These are phyloP conservation scores for Fusarium avenaceum DNA, from an alignment of 2,329 filamentous ascomycete species.

Conservation along the genomic window DNA sequence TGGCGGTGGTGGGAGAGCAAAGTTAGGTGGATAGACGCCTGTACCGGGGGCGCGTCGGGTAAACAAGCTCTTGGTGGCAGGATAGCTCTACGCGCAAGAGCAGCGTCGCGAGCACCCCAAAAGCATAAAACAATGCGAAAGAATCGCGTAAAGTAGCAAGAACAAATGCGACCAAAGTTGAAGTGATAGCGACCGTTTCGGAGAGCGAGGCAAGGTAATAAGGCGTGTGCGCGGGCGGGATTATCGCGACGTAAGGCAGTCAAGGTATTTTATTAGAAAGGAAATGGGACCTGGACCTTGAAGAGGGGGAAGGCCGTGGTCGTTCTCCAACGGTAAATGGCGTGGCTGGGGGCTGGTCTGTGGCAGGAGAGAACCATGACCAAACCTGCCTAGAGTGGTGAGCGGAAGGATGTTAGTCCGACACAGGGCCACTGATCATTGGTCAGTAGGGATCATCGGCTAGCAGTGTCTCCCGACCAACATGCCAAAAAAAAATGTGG, in stretches of 20 bases:
- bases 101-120: conserved; percentile 50
- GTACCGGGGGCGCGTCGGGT: conserved; percentile 51
- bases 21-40: conserved; percentile 52
- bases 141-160: conserved; percentile 41
- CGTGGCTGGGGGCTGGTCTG: conserved; percentile 55
- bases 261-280: conserved; percentile 46
- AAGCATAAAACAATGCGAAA: conserved; percentile 48
- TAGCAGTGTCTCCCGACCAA: conserved; percentile 28
- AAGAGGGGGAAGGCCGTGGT: conserved; percentile 47
- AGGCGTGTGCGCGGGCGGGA: conserved; percentile 43
- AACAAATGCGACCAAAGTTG: conserved; percentile 46
- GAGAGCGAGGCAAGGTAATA: conserved; percentile 40
- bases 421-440: fast-evolving
- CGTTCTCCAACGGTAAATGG: conserved; percentile 54
- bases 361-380: conserved; percentile 19
- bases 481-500: conserved; percentile 16
- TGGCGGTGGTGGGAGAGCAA: conserved; percentile 35
- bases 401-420: conserved; percentile 20
- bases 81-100: conserved; percentile 52
- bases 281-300: conserved; percentile 50
- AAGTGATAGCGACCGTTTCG: conserved; percentile 44
- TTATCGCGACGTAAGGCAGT: conserved; percentile 44
- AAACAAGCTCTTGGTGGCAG: conserved; percentile 53
- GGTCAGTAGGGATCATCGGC: conserved; percentile 9
- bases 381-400: not conserved